Evolutionary conservation across 495 filamentous ascomycete genomes (phyloP).

Genomic region (Penicillium dipodomyicola): DNA sequence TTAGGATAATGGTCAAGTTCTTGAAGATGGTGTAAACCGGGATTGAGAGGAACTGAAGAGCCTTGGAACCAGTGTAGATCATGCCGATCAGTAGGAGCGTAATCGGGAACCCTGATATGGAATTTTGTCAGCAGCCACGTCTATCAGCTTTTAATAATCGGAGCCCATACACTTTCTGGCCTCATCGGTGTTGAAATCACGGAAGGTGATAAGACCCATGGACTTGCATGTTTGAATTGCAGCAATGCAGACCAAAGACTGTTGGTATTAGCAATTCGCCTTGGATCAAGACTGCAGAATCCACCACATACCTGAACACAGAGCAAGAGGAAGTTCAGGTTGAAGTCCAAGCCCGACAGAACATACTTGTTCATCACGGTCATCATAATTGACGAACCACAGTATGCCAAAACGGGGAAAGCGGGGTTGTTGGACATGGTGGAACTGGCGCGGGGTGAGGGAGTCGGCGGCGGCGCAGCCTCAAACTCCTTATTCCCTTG

Average conservation of each 20-base stretch:
- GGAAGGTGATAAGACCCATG: slow-evolving; percentile 77
- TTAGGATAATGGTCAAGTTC: slow-evolving; percentile 98
- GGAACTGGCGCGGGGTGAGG: slow-evolving; percentile 35
- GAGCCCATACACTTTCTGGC: slow-evolving; percentile 77
- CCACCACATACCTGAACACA: slow-evolving; percentile 73
- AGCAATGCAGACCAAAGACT: slow-evolving; percentile 89
- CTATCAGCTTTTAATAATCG: background rate
- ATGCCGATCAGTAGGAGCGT: slow-evolving; percentile 95
- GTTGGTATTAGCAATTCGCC: slow-evolving; percentile 16
- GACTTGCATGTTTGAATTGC: slow-evolving; percentile 86
- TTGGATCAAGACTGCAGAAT: background rate
- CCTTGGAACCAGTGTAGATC: slow-evolving; percentile 98
- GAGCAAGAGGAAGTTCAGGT: slow-evolving; percentile 95
- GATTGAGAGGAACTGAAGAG: slow-evolving; percentile 93
- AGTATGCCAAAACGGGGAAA: slow-evolving; percentile 85
- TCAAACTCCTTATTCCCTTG: slow-evolving; percentile 57
- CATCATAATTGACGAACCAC: slow-evolving; percentile 94
- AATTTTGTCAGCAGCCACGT: slow-evolving; percentile 24
- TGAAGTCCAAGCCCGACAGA: slow-evolving; percentile 84
- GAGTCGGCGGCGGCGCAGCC: slow-evolving; percentile 40
- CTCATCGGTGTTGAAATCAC: slow-evolving; percentile 87
- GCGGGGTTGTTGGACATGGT: slow-evolving; percentile 65
- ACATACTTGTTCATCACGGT: slow-evolving; percentile 99
- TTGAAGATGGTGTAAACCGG: slow-evolving; percentile 99
- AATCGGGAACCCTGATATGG: slow-evolving; percentile 83